Evolutionary conservation across 352 stramenopile species (phyloP).

Genomic region (Albugo candida): DNA sequence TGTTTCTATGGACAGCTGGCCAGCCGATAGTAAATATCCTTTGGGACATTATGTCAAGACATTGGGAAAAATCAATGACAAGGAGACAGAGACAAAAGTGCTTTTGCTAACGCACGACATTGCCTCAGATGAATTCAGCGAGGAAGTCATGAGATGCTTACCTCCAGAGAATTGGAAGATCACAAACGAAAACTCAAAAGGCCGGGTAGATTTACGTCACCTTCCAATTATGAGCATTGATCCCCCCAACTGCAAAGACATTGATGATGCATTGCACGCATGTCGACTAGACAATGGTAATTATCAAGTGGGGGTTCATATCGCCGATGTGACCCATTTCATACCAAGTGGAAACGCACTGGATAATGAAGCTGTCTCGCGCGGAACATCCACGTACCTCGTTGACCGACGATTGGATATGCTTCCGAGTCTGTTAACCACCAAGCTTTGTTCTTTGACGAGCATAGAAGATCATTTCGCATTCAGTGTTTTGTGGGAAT

Average conservation of each 20-base stretch:
- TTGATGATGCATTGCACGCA: conserved; percentile 96
- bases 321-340: conserved; percentile 98
- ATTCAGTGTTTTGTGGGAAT: conserved; percentile 64
- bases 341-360: conserved; percentile 85
- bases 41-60: conserved; percentile 93
- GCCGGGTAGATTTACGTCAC: conserved; percentile 82
- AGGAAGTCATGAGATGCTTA: conserved; percentile 82
- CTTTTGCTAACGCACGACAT: conserved; percentile 96
- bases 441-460: conserved; percentile 93
- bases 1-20: conserved; percentile 92
- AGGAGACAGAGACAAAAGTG: conserved; percentile 91
- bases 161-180: conserved; percentile 90
- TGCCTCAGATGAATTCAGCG: conserved; percentile 63
- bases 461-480: conserved; percentile 58
- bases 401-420: conserved; percentile 98
- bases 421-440: conserved; percentile 92
- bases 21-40: conserved; percentile 70
- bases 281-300: conserved; percentile 83
- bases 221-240: conserved; percentile 87
- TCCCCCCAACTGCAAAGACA: conserved; percentile 87
- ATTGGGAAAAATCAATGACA: conserved; percentile 90
- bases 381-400: conserved; percentile 93
- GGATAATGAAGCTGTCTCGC: conserved; percentile 85
- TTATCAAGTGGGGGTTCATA: conserved; percentile 92
- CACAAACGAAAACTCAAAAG: conserved; percentile 82